Percentiles rank a stretch among this genome's conserved stretches.
These are phyloP conservation scores for Daldinia concentrica DNA, from an alignment of 495 filamentous ascomycete genomes.

Conservation along the genomic window DNA sequence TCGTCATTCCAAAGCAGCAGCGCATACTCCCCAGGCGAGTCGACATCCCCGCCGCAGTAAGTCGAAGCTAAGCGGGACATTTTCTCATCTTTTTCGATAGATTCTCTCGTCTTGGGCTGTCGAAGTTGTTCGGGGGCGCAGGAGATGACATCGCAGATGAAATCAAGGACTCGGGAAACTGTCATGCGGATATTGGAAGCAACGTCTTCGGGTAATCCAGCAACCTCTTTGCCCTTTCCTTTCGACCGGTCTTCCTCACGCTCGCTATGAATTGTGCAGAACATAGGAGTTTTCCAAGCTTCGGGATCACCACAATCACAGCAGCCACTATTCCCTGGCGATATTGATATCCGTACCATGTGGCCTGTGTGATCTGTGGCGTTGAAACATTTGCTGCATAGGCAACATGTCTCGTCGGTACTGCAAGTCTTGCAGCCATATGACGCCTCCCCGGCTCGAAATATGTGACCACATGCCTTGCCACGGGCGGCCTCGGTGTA, in stretches of 20 bases:
- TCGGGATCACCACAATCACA: constrained; percentile 97
- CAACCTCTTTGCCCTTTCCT: constrained; percentile 70
- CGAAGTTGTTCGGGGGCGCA: constrained; percentile 96
- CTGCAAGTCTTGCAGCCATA: constrained; percentile 95
- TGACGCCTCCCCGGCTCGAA: constrained; percentile 88
- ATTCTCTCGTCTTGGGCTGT: constrained; percentile 80
- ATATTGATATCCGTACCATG: constrained; percentile 84
- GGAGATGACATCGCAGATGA: constrained; percentile 95
- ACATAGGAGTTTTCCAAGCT: constrained; percentile 87
- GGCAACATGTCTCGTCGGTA: constrained; percentile 83
- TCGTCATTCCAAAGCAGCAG: constrained; percentile 98
- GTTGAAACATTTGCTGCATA: constrained; percentile 93
- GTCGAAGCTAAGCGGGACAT: constrained; percentile 76
- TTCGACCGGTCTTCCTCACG: constrained; percentile 62
- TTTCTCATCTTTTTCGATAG: constrained; percentile 81
- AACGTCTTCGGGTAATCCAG: constrained; percentile 74
- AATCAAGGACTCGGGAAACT: constrained; percentile 85
- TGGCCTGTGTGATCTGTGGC: constrained; percentile 95
- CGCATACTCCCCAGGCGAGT: constrained; percentile 72
- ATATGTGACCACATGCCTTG: constrained; percentile 97
- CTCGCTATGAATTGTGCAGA: constrained; percentile 91
- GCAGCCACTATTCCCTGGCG: constrained; percentile 90
- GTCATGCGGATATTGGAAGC: constrained; percentile 80
- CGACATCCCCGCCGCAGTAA: constrained; percentile 74
- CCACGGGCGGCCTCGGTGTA: constrained; percentile 92